Conservation (phyloP, 805 yeast species). For the Saturnispora diversa region DNA sequence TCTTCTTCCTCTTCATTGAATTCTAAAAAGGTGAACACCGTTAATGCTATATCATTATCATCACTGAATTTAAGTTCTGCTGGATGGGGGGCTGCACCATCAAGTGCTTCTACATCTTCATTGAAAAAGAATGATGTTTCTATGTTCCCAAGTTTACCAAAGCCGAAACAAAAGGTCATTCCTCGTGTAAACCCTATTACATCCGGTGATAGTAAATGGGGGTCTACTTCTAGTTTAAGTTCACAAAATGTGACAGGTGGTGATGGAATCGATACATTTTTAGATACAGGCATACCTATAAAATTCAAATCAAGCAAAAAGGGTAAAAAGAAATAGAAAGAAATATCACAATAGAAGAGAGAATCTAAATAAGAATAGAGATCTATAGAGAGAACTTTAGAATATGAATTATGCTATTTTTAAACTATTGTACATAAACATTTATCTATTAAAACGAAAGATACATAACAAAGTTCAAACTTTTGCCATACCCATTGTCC, state of each 20-base stretch:
- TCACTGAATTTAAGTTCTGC: conserved; percentile 10
- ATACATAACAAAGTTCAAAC: too few relatives aligned
- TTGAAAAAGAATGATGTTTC: conserved; percentile 5
- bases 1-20: conserved; percentile 16
- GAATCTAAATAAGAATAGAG: too few relatives aligned
- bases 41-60: conserved; percentile 1
- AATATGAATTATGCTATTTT: too few relatives aligned
- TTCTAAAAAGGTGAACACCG: neutral
- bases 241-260: conserved; percentile 2
- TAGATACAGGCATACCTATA: conserved; percentile 5
- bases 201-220: conserved; percentile 29
- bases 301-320: conserved; percentile 35
- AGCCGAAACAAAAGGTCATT: conserved; percentile 32
- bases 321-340: conserved; percentile 37
- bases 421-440: too few relatives aligned
- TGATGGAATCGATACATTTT: conserved; percentile 5
- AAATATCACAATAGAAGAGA: too few relatives aligned
- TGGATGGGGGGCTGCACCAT: neutral
- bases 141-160: conserved; percentile 32
- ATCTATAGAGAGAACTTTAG: too few relatives aligned
- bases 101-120: conserved; percentile 10
- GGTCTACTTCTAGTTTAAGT: conserved; percentile 10
- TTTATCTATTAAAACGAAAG: too few relatives aligned
- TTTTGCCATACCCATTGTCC: conserved; percentile 45
- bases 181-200: conserved; percentile 53